Base-by-base conservation (phyloP, 345 rosid species). In the Murraya koenigii region DNA sequence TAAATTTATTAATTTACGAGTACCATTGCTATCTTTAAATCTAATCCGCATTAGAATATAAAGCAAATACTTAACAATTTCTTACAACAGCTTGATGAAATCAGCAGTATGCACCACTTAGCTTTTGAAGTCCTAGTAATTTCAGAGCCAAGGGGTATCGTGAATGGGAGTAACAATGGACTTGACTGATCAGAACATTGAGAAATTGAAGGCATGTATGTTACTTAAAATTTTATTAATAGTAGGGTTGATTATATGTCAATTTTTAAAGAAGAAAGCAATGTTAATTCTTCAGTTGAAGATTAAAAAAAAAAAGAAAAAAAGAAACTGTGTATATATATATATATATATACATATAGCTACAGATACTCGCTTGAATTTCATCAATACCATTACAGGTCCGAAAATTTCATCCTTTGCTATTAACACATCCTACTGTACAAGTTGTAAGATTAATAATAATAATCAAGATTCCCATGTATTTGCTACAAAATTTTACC, bases 371-470 rank as follows among this genome's bases (percentile, higher is more conserved):
- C 85, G 90, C 97, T 85, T 86, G 94, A 94, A 92, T 80, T 92
- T 94, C 89, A 87, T 85, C 61, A 94, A 69, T 7, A 90, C 83
- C 95, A 90, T 85, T 15, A 94, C 88, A 3, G 98, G 95, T 39
- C 97, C 98, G 20, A 94, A 94, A 32, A 92, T 94, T 84, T 94
- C 97, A 0, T 92, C 98, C 81, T 80, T 75, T 22, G 85, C 90
- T 38, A 94, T 92, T 64, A 68, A 22, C 95, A 92, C 89, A 54
- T 88, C 90, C 25, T 87, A 95, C 97, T 93, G 87, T 32, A 17
- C 19, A 49, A 69, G 28, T 63, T 13, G 15, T 56, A 9, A 19
- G 8, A 39, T 1, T 44, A 44, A 44, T 44, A 33, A 52, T 33
- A 38, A 41, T 44, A 6, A 22, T 10, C 33, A 49, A 65, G 2